Evolutionary conservation across 208 protist species (phyloP).

Genomic region (Leishmania tropica): DNA sequence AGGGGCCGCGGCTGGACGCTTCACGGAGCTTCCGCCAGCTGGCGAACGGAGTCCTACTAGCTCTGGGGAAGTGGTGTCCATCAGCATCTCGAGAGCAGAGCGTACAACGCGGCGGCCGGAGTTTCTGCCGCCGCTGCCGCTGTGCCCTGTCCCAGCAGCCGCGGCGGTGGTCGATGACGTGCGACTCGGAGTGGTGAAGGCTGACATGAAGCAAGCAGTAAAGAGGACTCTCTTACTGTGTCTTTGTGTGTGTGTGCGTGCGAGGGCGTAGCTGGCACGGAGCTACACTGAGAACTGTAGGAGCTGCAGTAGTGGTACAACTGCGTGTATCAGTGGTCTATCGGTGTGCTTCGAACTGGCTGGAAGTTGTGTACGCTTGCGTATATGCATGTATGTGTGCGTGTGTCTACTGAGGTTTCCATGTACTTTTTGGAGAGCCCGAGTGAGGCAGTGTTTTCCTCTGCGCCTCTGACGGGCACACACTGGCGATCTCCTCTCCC

Average conservation of each 20-base stretch:
- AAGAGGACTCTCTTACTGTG: neutral
- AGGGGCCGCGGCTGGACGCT: neutral
- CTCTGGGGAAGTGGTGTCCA: conserved; percentile 64
- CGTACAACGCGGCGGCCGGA: conserved; percentile 63
- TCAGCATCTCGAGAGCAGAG: conserved; percentile 70
- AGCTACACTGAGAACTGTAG: neutral
- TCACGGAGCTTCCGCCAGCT: neutral
- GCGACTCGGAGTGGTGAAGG: conserved; percentile 36
- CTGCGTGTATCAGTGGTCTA: neutral
- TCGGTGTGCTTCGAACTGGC: neutral
- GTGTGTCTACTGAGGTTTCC: neutral
- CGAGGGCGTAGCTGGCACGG: neutral
- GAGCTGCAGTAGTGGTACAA: neutral
- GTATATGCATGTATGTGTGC: neutral
- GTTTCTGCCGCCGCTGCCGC: conserved; percentile 23
- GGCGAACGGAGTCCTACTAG: conserved; percentile 6
- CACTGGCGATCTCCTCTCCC: neutral
- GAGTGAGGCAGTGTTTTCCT: neutral
- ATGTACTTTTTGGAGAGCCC: neutral
- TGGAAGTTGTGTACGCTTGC: neutral
- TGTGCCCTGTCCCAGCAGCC: neutral
- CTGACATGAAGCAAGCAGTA: conserved; percentile 15
- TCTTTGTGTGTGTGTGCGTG: neutral
- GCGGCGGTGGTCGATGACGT: neutral
- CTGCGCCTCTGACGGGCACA: neutral